Conservation (phyloP, 176 grass and related monocot species). For the Otatea glauca region DNA sequence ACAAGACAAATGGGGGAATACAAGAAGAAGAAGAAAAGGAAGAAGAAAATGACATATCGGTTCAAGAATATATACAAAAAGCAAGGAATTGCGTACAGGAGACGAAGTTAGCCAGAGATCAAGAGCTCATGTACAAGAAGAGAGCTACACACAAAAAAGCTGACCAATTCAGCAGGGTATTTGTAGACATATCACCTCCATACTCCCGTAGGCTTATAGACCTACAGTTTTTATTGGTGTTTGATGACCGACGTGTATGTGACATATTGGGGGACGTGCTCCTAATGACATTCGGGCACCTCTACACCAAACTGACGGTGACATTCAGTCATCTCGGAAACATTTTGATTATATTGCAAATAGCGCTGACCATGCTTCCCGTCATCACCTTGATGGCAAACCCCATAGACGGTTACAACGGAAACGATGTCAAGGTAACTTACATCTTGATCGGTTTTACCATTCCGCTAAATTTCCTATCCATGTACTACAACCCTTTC, state of each 20-base stretch:
- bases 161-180: no score
- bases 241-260: not conserved
- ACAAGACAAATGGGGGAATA: no score
- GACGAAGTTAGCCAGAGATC: no score
- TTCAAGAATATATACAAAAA: not conserved
- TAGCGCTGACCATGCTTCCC: not conserved
- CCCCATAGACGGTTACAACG: no score
- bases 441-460: not conserved
- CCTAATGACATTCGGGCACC: rapidly evolving
- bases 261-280: rapidly evolving
- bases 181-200: not conserved
- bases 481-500: rapidly evolving
- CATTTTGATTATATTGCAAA: rapidly evolving
- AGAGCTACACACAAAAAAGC: rapidly evolving
- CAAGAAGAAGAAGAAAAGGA: no score
- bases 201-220: not conserved
- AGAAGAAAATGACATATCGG: no score
- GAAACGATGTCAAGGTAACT: no score
- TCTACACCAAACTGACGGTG: not conserved
- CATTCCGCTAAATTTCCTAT: no score
- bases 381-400: not conserved
- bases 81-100: not conserved
- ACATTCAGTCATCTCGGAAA: rapidly evolving
- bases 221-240: rapidly evolving
- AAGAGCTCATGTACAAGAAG: no score